Evolutionary conservation across 2,329 filamentous ascomycete species (phyloP).

Genomic region (Pseudopithomyces maydicus): DNA sequence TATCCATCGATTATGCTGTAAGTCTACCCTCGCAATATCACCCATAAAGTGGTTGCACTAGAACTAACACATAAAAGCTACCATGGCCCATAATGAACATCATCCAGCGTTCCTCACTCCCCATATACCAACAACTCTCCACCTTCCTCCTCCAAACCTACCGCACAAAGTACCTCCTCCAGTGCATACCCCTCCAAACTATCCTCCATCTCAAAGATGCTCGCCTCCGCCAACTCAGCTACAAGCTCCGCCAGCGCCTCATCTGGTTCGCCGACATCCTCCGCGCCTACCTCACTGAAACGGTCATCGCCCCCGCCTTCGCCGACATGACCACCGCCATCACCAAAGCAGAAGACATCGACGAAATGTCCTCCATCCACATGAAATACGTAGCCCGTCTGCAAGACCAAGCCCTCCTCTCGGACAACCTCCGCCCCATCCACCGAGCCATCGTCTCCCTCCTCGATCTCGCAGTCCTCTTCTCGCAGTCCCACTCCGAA

Average conservation of each 20-base stretch:
- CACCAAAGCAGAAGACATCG: conserved; percentile 69
- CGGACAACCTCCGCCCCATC: conserved; percentile 71
- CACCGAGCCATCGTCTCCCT: conserved; percentile 74
- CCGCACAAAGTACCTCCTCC: conserved; percentile 70
- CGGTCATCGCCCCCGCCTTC: conserved; percentile 69
- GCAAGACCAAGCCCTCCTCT: conserved; percentile 71
- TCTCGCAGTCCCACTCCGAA: conserved; percentile 63
- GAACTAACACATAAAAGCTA: conserved; percentile 29
- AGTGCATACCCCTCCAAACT: conserved; percentile 50
- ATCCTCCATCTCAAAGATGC: conserved; percentile 9
- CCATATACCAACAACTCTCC: conserved; percentile 73
- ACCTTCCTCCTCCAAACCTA: conserved; percentile 78
- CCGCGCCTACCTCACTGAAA: conserved; percentile 75
- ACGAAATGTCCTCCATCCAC: conserved; percentile 78
- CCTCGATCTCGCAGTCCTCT: conserved; percentile 73
- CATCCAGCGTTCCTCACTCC: conserved; percentile 67
- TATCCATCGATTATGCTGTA: conserved; percentile 72
- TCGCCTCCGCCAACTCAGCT: conserved; percentile 32
- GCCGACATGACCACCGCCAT: conserved; percentile 63
- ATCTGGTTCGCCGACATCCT: conserved; percentile 79
- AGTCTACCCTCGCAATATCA: conserved; percentile 40
- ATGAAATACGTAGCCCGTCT: conserved; percentile 66
- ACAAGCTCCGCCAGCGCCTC: conserved; percentile 69
- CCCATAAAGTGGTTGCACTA: background rate
- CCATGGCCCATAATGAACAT: conserved; percentile 72